Evolutionary conservation across 2,329 filamentous ascomycete species (phyloP), one percentile per base, ranked within the genome.

Genomic region (Monilinia laxa): DNA sequence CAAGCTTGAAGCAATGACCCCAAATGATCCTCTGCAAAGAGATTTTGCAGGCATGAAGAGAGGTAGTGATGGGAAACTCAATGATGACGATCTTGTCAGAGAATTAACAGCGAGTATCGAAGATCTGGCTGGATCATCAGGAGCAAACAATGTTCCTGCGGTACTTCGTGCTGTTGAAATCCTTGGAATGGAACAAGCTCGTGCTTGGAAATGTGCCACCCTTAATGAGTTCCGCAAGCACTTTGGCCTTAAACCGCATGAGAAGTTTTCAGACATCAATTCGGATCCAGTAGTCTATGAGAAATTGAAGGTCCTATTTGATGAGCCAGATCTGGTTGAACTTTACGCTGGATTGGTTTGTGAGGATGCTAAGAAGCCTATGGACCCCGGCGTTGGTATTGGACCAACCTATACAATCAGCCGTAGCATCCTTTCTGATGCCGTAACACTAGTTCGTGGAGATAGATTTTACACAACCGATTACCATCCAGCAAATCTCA

Each of bases 221-320:
- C 80, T 96, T 68, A 95, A 95, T 74, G 92, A 95, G 79, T 95
- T 95, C 81, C 85, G 92, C 59, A 89, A 90, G 75, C 90, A 92
- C 79, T 95, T 95, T 71, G 86, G 87, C 2, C 80, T 96, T 6
- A 90, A 90, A 78, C 84, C 86, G 0, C 88, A 95, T 74, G 85
- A 88, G 25, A 89, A 81, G 0, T 95, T 95, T 68, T 90, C 93
- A 75, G 90, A 93, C 56, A 92, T 95, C 79, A 95, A 93, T 76
- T 86, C 87, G 0, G 88, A 94, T 72, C 89, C 88, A 0, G 83
- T 86, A 7, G 84, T 94, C 18, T 84, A 90, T 1, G 83, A 88
- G 51, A 80, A 85, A 25, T 81, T 92, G 10, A 81, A 84, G 12
- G 81, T 86, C 57, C 81, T 94, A 25, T 92, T 92, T 76, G 87